These are phyloP conservation scores for Cercospora zeae-maydis DNA, from an alignment of 2,329 filamentous ascomycete species.

Conservation along the genomic window DNA sequence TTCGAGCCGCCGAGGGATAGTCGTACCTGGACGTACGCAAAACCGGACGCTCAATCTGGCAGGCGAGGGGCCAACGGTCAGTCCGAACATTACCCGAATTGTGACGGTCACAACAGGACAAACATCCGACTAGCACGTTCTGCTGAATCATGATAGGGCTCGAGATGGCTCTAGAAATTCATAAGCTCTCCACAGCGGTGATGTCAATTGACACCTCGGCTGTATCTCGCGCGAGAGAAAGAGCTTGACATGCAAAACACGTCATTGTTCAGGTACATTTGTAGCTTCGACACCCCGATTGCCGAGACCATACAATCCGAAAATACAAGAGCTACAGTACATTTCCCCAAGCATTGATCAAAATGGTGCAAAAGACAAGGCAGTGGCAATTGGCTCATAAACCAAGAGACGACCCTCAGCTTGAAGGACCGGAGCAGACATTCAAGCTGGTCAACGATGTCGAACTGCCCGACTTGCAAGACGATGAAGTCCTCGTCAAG, in stretches of 20 bases:
- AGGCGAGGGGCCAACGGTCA: too few species aligned
- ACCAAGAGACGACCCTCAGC: conserved; percentile 37
- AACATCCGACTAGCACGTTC: background rate
- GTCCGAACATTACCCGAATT: too few species aligned
- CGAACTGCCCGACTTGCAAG: conserved; percentile 26
- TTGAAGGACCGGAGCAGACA: conserved; percentile 40
- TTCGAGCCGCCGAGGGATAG: background rate
- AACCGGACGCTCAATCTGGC: too few species aligned
- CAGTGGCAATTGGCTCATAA: conserved; percentile 46
- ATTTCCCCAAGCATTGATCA: background rate
- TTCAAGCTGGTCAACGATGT: conserved; percentile 40
- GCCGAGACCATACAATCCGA: background rate
- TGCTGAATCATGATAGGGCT: background rate
- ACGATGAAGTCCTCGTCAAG: conserved; percentile 48
- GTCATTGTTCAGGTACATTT: background rate
- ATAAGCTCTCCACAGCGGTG: conserved; percentile 1
- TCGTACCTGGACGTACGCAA: too few species aligned
- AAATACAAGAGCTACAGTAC: background rate
- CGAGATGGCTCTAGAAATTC: background rate
- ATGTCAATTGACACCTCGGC: conserved; percentile 7
- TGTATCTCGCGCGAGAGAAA: conserved; percentile 6
- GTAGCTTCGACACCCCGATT: background rate
- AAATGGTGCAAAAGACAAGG: conserved; percentile 55
- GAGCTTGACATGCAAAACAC: conserved; percentile 1
- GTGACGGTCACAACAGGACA: background rate